Base-by-base conservation (phyloP, 305 asterid species). In the Fraxinus sp. region DNA sequence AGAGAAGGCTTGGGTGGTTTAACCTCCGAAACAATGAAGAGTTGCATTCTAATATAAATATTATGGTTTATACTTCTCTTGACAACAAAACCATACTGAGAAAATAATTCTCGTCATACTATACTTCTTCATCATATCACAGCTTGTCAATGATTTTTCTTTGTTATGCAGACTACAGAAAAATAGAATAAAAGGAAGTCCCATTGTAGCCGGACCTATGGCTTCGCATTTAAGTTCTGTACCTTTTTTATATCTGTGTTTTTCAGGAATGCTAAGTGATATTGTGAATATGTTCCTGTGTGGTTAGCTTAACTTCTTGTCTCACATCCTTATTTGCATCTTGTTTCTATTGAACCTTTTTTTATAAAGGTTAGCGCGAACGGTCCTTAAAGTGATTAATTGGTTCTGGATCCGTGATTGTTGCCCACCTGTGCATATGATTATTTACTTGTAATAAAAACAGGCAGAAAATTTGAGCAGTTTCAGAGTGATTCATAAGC, bases 211-310 rank as follows among this genome's bases (percentile, higher is more conserved):
- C 16, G 30, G 57, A 57, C 62, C 59, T 33, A 32, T 55, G 52
- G 33, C 62, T 36, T 84, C 59, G 37, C 33, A 4, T 57, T 77
- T 57, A 1, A 39, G 33, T 35, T 64, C 77, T 49, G 71, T 76
- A 68, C 37, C 70, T 55, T 77, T 55, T 77, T 77, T 77, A 68
- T 26, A 52, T 20, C n/a, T 82, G 77, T 76, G 22, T 55, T n/a
- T 55, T 18, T 55, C 66, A 55, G 66, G 66, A 55, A 30, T 70
- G 70, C 43, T 55, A 30, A 33, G 33, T 22, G 37, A 36, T 70
- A 33, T 77, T 70, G 41, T 84, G 68, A 71, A 77, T 41, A 57
- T 18, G 26, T 18, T 57, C 66, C 26, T 57, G 64, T 5, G 24
- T n/a, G 3, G 66, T 18, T 5, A 18, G 26, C 62, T 52, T 52